Conservation (phyloP, 2,329 filamentous ascomycete genomes). For the Samsoniella hepiali region DNA sequence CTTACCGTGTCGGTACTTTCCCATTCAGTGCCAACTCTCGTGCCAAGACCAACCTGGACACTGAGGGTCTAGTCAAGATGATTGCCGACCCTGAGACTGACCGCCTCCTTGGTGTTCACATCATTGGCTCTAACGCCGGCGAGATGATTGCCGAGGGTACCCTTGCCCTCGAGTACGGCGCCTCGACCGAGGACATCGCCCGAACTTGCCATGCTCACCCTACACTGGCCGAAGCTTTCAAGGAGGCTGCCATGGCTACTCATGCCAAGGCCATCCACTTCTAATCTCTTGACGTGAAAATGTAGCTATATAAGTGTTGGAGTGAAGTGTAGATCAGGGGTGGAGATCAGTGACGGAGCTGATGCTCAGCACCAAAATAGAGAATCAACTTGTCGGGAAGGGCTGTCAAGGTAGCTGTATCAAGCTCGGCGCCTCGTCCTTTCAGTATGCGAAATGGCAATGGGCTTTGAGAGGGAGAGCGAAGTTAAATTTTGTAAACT, state of each 20-base stretch:
- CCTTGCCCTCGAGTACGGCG: slow-evolving; percentile 92
- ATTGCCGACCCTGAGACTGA: slow-evolving; percentile 95
- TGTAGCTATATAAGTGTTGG: not conserved
- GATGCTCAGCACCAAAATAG: not conserved
- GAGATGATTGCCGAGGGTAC: slow-evolving; percentile 99
- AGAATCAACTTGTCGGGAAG: not conserved
- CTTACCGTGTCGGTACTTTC: slow-evolving; percentile 92
- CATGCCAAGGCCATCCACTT: slow-evolving; percentile 95
- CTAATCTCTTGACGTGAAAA: slow-evolving; percentile 43
- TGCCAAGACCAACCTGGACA: slow-evolving; percentile 97
- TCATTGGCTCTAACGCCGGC: slow-evolving; percentile 91
- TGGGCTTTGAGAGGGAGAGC: slow-evolving; percentile 6
- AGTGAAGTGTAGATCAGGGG: not conserved
- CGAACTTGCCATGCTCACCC: slow-evolving; percentile 96
- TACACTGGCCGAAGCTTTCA: slow-evolving; percentile 94
- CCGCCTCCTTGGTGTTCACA: slow-evolving; percentile 91
- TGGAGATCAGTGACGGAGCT: not conserved
- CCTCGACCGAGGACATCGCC: slow-evolving; percentile 89
- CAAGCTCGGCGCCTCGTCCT: not conserved
- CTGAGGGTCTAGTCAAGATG: slow-evolving; percentile 96
- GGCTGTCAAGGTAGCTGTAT: not conserved
- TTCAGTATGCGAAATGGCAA: not conserved
- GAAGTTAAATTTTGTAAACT: slow-evolving; percentile 21
- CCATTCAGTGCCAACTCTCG: slow-evolving; percentile 97
- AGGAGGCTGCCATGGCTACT: slow-evolving; percentile 98